Percentiles rank a stretch among this genome's conserved stretches.
Evolutionary conservation across 2,329 filamentous ascomycete genomes (phyloP).

Genomic region (Aspergillus melleus): DNA sequence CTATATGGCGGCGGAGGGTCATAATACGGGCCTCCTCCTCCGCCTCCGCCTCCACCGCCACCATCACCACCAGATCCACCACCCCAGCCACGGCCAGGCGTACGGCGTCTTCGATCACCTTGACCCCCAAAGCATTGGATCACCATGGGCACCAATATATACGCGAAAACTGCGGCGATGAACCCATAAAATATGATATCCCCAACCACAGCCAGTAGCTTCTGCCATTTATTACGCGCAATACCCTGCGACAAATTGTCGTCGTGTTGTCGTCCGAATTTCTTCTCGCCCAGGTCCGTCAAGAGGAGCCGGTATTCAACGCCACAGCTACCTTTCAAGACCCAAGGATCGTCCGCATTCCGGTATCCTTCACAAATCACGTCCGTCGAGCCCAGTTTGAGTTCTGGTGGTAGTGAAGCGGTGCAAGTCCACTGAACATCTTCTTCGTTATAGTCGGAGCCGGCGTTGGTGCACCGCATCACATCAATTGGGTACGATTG

Average conservation of each 20-base stretch:
- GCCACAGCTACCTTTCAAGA: conserved; percentile 89
- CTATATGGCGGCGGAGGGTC: conserved; percentile 44
- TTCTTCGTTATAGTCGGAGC: conserved; percentile 72
- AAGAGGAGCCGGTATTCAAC: conserved; percentile 83
- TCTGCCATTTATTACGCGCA: conserved; percentile 3
- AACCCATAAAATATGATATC: conserved; percentile 37
- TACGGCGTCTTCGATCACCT: conserved; percentile 27
- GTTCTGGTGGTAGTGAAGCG: conserved; percentile 61
- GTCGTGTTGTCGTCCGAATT: conserved; percentile 60
- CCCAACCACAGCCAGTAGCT: conserved; percentile 17
- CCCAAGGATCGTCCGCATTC: conserved; percentile 72
- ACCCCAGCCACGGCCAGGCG: conserved; percentile 36
- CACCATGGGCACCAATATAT: conserved; percentile 29
- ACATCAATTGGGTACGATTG: conserved; percentile 71
- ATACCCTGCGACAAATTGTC: conserved; percentile 25
- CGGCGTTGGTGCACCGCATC: conserved; percentile 88
- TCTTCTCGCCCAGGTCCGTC: conserved; percentile 72
- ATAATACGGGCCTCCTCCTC: conserved; percentile 28
- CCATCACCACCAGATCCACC: conserved; percentile 31
- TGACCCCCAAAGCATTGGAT: conserved; percentile 25
- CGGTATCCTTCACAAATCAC: conserved; percentile 91
- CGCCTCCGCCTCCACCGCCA: conserved; percentile 24
- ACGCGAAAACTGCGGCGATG: conserved; percentile 26
- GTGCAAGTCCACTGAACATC: conserved; percentile 92
- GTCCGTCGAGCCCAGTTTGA: conserved; percentile 80